Evolutionary conservation across 2,329 filamentous ascomycete genomes (phyloP), one percentile per base, ranked within the genome.

Genomic region (Ophiocordyceps camponoti-leonardi): DNA sequence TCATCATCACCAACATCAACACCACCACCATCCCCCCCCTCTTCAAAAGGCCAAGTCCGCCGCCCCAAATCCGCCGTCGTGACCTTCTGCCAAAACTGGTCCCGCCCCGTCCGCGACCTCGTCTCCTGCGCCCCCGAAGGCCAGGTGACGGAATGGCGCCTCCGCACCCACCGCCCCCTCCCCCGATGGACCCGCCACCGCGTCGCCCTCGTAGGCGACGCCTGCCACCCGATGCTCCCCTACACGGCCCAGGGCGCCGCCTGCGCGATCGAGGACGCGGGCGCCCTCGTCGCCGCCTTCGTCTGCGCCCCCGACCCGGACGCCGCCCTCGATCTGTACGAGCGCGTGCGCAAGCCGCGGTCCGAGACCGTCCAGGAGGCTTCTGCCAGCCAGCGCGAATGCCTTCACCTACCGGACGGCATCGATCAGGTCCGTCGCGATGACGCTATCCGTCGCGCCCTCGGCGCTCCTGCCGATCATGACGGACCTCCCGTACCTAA

Each of bases 191-290:
- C 76, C 0, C 61, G 72, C 35, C 68, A 68, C 12, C 64, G 62
- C 42, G 72, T 73, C 2, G 72, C 68, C 3, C 65, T 83, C 14
- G 58, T 80, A 11, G 79, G 79, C 42, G 79, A 83, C 53, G 72
- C 77, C 3, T 81, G 77, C 57, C 79, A 83, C 54, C 77, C 78
- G 2, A 83, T 77, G 19, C 70, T 83, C 43, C 79, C 79, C 1
- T 78, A 83, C 53, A 67, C 81, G 5, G 77, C 72, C 41, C 77
- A 83, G 60, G 79, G 80, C 35, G 78, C 79, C 12, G 77, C 79
- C 10, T 79, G 80, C 65, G 77, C 78, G 10, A 77, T 81, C 43
- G 79, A 83, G 57, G 79, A 83, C 52, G 78, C 73, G 1, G 76
- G 73, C 6, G 71, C 75, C 4, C 59, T 81, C 13, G 72, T 69